These are phyloP conservation scores for Platanus orientalis DNA, from an alignment of 164 flowering plant genomes.

Conservation along the genomic window DNA sequence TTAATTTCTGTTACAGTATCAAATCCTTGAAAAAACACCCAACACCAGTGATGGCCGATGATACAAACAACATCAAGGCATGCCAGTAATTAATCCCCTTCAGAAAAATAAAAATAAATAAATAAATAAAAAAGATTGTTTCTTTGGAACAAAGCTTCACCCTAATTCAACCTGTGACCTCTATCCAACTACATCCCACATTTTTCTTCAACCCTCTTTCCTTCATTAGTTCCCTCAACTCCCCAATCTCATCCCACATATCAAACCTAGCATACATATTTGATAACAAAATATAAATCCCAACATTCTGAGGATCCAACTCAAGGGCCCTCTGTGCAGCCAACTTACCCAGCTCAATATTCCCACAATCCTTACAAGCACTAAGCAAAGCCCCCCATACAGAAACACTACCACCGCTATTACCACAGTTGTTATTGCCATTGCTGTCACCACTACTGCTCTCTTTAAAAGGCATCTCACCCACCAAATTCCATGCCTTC, in stretches of 20 bases:
- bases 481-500: constrained; percentile 56
- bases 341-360: constrained; percentile 52
- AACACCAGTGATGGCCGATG: no score
- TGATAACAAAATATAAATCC: constrained; percentile 53
- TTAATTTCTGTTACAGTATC: no score
- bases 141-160: no score
- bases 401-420: constrained; percentile 27
- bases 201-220: constrained; percentile 52
- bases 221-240: constrained; percentile 51
- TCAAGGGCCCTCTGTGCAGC: constrained; percentile 68
- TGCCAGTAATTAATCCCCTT: no score
- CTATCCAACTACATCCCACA: constrained; percentile 50
- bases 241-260: constrained; percentile 64
- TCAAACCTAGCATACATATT: constrained; percentile 59
- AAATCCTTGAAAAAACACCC: no score
- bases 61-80: no score
- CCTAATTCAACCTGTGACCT: constrained; percentile 13
- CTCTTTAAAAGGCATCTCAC: constrained; percentile 31
- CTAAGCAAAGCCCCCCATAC: constrained; percentile 74
- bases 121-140: no score
- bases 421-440: constrained; percentile 4
- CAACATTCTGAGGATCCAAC: constrained; percentile 56
- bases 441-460: neutral
- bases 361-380: constrained; percentile 51
- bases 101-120: no score